Conservation (phyloP, 2,329 filamentous ascomycete species). For the Colletotrichum abscissum region DNA sequence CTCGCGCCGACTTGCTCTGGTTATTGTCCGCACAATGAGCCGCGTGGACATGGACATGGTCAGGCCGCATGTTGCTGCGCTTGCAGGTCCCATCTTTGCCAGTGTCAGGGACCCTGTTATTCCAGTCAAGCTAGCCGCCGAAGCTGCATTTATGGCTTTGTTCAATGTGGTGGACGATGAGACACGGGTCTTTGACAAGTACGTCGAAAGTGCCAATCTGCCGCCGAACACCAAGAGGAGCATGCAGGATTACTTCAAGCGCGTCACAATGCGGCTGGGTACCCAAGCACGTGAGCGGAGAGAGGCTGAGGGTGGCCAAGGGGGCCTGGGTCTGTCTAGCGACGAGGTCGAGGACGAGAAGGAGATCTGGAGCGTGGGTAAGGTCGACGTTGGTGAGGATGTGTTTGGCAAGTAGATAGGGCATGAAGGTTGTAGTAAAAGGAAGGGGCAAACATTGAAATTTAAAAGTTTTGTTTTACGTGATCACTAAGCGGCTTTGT, state of each 20-base stretch:
- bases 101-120: slow-evolving; percentile 92
- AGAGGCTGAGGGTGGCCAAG: slow-evolving; percentile 90
- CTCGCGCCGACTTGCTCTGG: slow-evolving; percentile 85
- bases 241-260: slow-evolving; percentile 98
- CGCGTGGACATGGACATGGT: slow-evolving; percentile 83
- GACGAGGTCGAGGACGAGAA: slow-evolving; percentile 95
- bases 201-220: slow-evolving; percentile 77
- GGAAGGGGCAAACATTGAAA: slow-evolving; percentile 31
- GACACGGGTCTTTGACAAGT: slow-evolving; percentile 88
- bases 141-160: slow-evolving; percentile 91
- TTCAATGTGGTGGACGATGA: slow-evolving; percentile 94
- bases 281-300: slow-evolving; percentile 87
- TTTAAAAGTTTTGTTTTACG: slow-evolving; percentile 22
- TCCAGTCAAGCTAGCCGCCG: slow-evolving; percentile 93
- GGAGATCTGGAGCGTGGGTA: slow-evolving; percentile 96
- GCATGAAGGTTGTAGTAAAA: slow-evolving; percentile 13
- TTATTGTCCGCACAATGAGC: slow-evolving; percentile 87
- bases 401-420: slow-evolving; percentile 54
- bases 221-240: slow-evolving; percentile 81
- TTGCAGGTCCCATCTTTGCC: slow-evolving; percentile 88
- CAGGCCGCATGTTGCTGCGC: slow-evolving; percentile 80
- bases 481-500: neutral
- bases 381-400: slow-evolving; percentile 81
- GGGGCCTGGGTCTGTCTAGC: slow-evolving; percentile 85
- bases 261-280: slow-evolving; percentile 87